Evolutionary conservation across 495 filamentous ascomycete genomes (phyloP).

Genomic region (Penicillium steckii): DNA sequence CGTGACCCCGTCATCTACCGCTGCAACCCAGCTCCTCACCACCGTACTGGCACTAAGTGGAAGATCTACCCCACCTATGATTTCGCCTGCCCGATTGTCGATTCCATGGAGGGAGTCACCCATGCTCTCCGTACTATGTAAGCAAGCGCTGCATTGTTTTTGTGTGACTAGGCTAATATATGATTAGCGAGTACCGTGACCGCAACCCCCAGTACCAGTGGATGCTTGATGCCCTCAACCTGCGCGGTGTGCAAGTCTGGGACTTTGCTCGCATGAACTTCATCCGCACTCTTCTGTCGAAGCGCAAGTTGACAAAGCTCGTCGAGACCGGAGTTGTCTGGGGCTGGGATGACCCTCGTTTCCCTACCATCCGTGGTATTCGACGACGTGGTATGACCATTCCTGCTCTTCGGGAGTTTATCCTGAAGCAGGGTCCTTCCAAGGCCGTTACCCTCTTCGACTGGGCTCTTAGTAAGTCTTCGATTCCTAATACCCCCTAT

Average conservation of each 20-base stretch:
- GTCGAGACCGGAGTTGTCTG: slow-evolving; percentile 83
- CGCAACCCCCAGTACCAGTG: slow-evolving; percentile 97
- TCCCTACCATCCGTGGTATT: slow-evolving; percentile 90
- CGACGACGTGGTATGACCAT: slow-evolving; percentile 89
- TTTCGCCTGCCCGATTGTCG: slow-evolving; percentile 89
- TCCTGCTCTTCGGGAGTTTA: slow-evolving; percentile 84
- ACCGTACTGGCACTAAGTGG: slow-evolving; percentile 86
- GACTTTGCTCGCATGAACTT: slow-evolving; percentile 98
- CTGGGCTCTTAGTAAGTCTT: slow-evolving; percentile 61
- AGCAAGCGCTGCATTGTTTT: not conserved
- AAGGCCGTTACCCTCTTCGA: slow-evolving; percentile 88
- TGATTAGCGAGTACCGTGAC: slow-evolving; percentile 79
- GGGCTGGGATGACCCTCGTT: slow-evolving; percentile 95
- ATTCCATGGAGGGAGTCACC: slow-evolving; percentile 87
- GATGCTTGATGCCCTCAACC: slow-evolving; percentile 82
- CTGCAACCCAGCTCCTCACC: slow-evolving; percentile 74
- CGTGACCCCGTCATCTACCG: slow-evolving; percentile 95
- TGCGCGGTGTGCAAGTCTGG: slow-evolving; percentile 92
- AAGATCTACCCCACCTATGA: slow-evolving; percentile 98
- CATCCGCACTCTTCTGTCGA: slow-evolving; percentile 83
- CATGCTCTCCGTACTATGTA: slow-evolving; percentile 89
- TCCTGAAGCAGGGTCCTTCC: slow-evolving; percentile 86
- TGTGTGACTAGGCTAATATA: not conserved
- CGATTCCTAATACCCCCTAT: not conserved
- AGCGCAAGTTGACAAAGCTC: slow-evolving; percentile 92